Evolutionary conservation across 108 stramenopile species (phyloP).

Genomic region (Parmales sp.): DNA sequence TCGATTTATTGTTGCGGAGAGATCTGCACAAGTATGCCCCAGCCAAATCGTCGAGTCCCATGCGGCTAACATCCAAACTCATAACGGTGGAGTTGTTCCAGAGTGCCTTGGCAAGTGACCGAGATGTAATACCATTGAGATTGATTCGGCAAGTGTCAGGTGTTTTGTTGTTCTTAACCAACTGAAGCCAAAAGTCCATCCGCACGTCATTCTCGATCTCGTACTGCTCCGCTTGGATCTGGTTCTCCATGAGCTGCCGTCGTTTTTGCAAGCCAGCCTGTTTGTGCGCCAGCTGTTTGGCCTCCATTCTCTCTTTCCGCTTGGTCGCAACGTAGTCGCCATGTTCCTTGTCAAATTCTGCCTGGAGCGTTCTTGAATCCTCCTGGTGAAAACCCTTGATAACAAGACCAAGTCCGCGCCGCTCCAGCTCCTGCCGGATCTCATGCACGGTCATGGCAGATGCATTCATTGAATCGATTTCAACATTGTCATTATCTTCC

Average conservation of each 20-base stretch:
- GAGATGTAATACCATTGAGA: slow-evolving; percentile 3
- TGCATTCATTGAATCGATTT: too few species aligned
- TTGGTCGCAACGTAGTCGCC: slow-evolving; percentile 8
- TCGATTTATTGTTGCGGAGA: slow-evolving; percentile 12
- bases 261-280: background rate
- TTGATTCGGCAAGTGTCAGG: slow-evolving; percentile 14
- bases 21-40: slow-evolving; percentile 22
- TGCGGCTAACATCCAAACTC: slow-evolving; percentile 25
- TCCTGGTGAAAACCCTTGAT: slow-evolving; percentile 21
- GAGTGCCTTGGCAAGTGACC: slow-evolving; percentile 22
- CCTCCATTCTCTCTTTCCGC: slow-evolving; percentile 15
- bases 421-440: too few species aligned
- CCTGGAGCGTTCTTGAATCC: slow-evolving; percentile 21
- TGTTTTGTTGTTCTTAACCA: background rate
- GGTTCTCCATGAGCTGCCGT: slow-evolving; percentile 12
- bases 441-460: too few species aligned
- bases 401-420: too few species aligned
- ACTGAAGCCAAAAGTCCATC: slow-evolving; percentile 2
- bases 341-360: slow-evolving; percentile 19
- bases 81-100: slow-evolving; percentile 15
- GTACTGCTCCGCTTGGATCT: slow-evolving; percentile 13
- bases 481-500: too few species aligned
- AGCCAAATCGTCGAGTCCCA: slow-evolving; percentile 20
- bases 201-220: slow-evolving; percentile 3
- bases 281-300: background rate